Conservation (phyloP, 805 yeast species). For the Danielia reshetovae region DNA sequence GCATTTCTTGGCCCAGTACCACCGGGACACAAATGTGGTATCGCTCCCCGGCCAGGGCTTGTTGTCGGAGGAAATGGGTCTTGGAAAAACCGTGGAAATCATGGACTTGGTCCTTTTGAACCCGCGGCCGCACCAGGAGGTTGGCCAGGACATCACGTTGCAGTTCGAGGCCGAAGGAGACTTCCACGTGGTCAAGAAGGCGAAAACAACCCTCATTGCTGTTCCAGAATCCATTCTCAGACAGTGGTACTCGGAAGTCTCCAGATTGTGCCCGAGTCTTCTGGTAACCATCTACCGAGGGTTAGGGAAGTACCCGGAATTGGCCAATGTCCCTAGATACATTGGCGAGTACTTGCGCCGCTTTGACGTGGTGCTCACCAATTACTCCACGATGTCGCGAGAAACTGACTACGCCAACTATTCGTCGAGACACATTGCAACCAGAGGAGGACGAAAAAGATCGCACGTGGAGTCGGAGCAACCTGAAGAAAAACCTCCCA, state of each 20-base stretch:
- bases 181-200: constrained; percentile 42
- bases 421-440: constrained; percentile 52
- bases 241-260: constrained; percentile 84
- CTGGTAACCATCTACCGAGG: constrained; percentile 67
- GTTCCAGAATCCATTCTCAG: constrained; percentile 80
- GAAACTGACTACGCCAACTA: constrained; percentile 80
- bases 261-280: constrained; percentile 53
- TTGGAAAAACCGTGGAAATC: constrained; percentile 91
- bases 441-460: constrained; percentile 24
- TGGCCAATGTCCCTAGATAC: constrained; percentile 29
- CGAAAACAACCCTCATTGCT: constrained; percentile 74
- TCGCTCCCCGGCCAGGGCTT: constrained; percentile 56
- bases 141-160: constrained; percentile 25
- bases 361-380: constrained; percentile 76
- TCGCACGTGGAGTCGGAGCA: constrained; percentile 9
- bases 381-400: constrained; percentile 64
- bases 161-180: constrained; percentile 35
- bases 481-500: constrained; percentile 3
- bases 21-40: constrained; percentile 19
- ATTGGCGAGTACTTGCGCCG: constrained; percentile 53
- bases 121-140: constrained; percentile 42
- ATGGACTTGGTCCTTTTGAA: constrained; percentile 62
- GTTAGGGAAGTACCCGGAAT: constrained; percentile 22
- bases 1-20: constrained; percentile 22
- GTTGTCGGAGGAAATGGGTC: constrained; percentile 94